These are phyloP conservation scores for Coniochaeta sp. DNA, from an alignment of 2,329 filamentous ascomycete species.

Conservation along the genomic window DNA sequence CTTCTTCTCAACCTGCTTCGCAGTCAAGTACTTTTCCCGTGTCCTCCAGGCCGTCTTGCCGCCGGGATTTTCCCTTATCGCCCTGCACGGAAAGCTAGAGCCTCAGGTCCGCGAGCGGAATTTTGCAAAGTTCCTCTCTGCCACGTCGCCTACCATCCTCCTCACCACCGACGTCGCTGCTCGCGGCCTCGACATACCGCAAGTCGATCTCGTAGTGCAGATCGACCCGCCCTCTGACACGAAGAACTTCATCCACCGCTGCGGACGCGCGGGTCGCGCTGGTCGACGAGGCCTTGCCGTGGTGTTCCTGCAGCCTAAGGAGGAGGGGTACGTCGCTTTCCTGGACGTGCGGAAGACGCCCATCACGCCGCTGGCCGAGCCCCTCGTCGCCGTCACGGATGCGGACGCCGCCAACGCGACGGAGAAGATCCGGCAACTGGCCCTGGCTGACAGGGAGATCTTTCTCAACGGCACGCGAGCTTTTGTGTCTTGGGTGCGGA, in stretches of 20 bases:
- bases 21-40: slow-evolving; percentile 88
- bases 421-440: slow-evolving; percentile 21
- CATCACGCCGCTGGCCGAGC: slow-evolving; percentile 54
- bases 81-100: slow-evolving; percentile 87
- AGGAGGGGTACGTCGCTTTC: slow-evolving; percentile 87
- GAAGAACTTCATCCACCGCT: slow-evolving; percentile 91
- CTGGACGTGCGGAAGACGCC: slow-evolving; percentile 83
- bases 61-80: slow-evolving; percentile 60
- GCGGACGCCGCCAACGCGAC: slow-evolving; percentile 45
- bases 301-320: slow-evolving; percentile 74
- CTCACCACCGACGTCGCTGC: slow-evolving; percentile 91
- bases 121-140: slow-evolving; percentile 70
- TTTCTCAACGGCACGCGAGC: slow-evolving; percentile 86
- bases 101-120: slow-evolving; percentile 84
- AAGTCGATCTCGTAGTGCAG: slow-evolving; percentile 86
- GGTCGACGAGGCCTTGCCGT: slow-evolving; percentile 79
- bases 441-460: slow-evolving; percentile 54
- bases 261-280: slow-evolving; percentile 84
- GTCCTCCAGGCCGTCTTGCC: slow-evolving; percentile 69
- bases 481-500: slow-evolving; percentile 89
- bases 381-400: slow-evolving; percentile 48
- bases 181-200: slow-evolving; percentile 82
- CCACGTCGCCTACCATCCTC: slow-evolving; percentile 69
- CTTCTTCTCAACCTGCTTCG: slow-evolving; percentile 88
- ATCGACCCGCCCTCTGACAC: slow-evolving; percentile 56